These are phyloP conservation scores for Sarocladium brachiariae DNA, from an alignment of 2,329 filamentous ascomycete species.

Conservation along the genomic window DNA sequence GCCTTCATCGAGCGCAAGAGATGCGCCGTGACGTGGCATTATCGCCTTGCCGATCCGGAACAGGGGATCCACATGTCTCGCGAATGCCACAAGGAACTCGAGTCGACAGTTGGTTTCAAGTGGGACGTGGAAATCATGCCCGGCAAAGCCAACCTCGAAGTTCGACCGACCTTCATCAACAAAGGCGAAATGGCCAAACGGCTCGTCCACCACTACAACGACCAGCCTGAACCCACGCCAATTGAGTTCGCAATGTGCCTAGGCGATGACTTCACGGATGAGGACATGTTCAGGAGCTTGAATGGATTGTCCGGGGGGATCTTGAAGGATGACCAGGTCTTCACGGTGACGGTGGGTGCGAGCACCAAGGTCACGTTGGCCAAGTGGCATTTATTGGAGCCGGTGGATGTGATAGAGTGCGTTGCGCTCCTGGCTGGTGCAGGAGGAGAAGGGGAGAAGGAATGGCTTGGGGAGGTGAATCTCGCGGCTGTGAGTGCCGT, in stretches of 20 bases:
- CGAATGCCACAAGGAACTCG: constrained; percentile 76
- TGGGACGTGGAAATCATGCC: constrained; percentile 96
- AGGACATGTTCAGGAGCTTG: constrained; percentile 90
- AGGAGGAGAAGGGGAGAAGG: constrained; percentile 35
- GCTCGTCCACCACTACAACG: constrained; percentile 67
- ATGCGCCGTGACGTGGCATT: constrained; percentile 95
- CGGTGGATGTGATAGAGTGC: constrained; percentile 74
- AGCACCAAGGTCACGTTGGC: constrained; percentile 89
- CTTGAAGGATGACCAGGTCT: constrained; percentile 58
- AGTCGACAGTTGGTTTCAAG: constrained; percentile 65
- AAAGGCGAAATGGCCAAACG: constrained; percentile 92
- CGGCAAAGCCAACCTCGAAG: constrained; percentile 94
- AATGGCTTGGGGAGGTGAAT: constrained; percentile 45
- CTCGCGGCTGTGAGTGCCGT: constrained; percentile 47
- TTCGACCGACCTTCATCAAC: constrained; percentile 94
- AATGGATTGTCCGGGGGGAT: constrained; percentile 49
- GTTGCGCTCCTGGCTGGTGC: constrained; percentile 49
- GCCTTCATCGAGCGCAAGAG: constrained; percentile 93
- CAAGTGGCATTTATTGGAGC: constrained; percentile 83
- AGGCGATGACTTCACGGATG: constrained; percentile 95
- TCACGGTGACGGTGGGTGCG: constrained; percentile 85
- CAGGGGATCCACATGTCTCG: constrained; percentile 72
- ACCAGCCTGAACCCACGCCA: constrained; percentile 37
- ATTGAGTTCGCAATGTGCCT: constrained; percentile 85
- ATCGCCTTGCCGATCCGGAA: constrained; percentile 82